phyloP scores from a whole-genome alignment of 345 rosid genomes.

The Lumnitzera racemosa region DNA sequence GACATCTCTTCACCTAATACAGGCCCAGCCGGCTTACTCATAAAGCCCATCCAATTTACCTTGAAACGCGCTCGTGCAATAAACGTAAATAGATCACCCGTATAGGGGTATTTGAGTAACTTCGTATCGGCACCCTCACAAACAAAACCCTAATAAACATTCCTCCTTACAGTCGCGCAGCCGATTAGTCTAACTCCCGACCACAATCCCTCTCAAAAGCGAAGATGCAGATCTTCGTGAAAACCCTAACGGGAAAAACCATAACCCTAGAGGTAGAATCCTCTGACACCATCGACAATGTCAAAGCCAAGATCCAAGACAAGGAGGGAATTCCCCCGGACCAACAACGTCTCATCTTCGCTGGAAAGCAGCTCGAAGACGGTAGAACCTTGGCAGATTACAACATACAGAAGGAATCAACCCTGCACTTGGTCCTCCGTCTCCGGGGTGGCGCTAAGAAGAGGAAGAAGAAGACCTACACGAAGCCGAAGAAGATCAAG shows the following conservation, averaged over 20 bases:
- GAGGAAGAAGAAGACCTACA: slow-evolving; percentile 71
- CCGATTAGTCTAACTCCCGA: slow-evolving; percentile 6
- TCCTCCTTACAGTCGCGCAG: slow-evolving; percentile 2
- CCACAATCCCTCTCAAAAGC: not conserved
- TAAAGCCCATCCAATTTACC: no score
- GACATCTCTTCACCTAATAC: no score
- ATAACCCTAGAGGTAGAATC: slow-evolving; percentile 66
- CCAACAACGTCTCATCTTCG: slow-evolving; percentile 65
- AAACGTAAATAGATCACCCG: no score
- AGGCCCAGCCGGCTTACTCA: no score
- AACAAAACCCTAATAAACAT: no score
- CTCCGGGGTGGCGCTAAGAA: slow-evolving; percentile 16
- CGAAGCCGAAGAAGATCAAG: slow-evolving; percentile 69
- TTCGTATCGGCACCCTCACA: no score
- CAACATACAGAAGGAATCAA: slow-evolving; percentile 21
- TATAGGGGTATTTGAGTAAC: no score
- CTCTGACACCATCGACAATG: slow-evolving; percentile 62
- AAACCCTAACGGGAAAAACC: slow-evolving; percentile 74
- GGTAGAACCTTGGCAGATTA: slow-evolving; percentile 19
- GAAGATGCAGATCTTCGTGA: slow-evolving; percentile 73
- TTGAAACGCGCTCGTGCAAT: no score
- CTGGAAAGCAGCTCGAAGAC: slow-evolving; percentile 67
- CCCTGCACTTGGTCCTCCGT: slow-evolving; percentile 19
- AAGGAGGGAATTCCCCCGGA: slow-evolving; percentile 62
- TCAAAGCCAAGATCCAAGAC: slow-evolving; percentile 68